Evolutionary conservation across 768 basidiomycete species (phyloP), one percentile per base, ranked within the genome.

Genomic region (Panaeolus cyanescens): DNA sequence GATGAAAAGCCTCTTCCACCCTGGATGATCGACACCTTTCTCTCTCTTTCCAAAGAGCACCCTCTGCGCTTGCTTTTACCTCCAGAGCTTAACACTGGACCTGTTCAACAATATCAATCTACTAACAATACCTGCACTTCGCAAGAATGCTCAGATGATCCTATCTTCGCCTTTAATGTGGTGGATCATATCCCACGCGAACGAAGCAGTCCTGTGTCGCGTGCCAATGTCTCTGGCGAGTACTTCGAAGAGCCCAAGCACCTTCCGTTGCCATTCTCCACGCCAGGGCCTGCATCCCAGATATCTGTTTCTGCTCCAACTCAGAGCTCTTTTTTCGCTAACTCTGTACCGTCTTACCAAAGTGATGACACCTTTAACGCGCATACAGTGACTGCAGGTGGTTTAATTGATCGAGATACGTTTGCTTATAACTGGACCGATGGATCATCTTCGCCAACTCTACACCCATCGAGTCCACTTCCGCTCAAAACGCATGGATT

Each of bases 11-110:
- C 75, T 4, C 72, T 89, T 22, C 88, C 88, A 3, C 66, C 69
- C 25, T 90, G 89, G 89, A 79, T 89, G 13, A 75, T 76, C 25
- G 68, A 74, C 36, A 85, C 86, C 4, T 80, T 90, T 55, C 75
- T 74, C 50, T 76, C 76, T 22, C 74, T 89, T 19, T 69, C 77
- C 12, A 64, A 73, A 15, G 71, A 75, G 32, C 80, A 87, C 67
- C 85, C 85, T 32, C 68, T 86, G 8, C 79, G 83, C 9, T 65
- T 76, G 8, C 75, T 85, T 22, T 63, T 80, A 25, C 77, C 77
- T 12, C 63, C 61, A 19, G 65, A 63, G 25, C 15, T 63, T 1
- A 30, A 50, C 6, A 25, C 20, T 20, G 4, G 10, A 12, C 22
- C 45, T 50, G 45, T 25, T 12, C 12, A 3, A 15, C 22, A 28